Base-by-base conservation (phyloP, 768 basidiomycete genomes). In the Pisolithus marmoratus region DNA sequence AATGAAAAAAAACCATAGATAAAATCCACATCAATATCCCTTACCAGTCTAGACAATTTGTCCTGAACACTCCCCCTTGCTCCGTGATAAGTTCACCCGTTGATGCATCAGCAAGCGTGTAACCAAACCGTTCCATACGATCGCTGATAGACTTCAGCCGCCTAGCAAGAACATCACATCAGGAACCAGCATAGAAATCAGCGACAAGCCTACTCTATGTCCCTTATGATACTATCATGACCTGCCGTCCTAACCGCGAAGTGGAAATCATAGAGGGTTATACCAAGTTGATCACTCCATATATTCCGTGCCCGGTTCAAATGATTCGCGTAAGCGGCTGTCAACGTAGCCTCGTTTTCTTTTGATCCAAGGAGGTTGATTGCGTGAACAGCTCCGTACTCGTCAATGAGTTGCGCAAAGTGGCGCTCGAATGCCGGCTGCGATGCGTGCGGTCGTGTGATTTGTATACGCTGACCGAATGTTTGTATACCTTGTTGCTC, bases 401-500 rank as follows among this genome's bases (percentile, higher is more conserved):
- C 85, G 57, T 93, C 85, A 56, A 87, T 80, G 36, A 98, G 72
- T 51, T 92, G 85, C 9, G 84, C 77, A 52, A 97, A 90, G 70
- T 99, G 96, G 37, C 90, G 84, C 58, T 97, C 90, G 63, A 99
- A 99, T 1, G 96, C 96, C 8, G 94, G 94, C 59, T 98, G 95
- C 1, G 94, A 94, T 3, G 94, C 92, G 59, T 91, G 87, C 1
- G 96, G 95, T 12, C 94, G 85, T 12, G 93, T 94, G 55, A 99
- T 91, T 64, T 97, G 94, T 38, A 99, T 92, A 51, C 83, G 82
- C 58, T 92, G 93, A 36, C 93, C 90, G 63, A 99, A 94, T 0
- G 95, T 94, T 63, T 94, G 92, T 38, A 94, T 67, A 24, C 92
- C 94, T 70, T 95, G 93, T 63, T 99, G 95, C 66, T 98, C 95